A percentile compares a stretch with the other conserved stretches of the same genome.
These are phyloP conservation scores for Colletotrichum lupini DNA, from an alignment of 2,329 filamentous ascomycete species.

Conservation along the genomic window DNA sequence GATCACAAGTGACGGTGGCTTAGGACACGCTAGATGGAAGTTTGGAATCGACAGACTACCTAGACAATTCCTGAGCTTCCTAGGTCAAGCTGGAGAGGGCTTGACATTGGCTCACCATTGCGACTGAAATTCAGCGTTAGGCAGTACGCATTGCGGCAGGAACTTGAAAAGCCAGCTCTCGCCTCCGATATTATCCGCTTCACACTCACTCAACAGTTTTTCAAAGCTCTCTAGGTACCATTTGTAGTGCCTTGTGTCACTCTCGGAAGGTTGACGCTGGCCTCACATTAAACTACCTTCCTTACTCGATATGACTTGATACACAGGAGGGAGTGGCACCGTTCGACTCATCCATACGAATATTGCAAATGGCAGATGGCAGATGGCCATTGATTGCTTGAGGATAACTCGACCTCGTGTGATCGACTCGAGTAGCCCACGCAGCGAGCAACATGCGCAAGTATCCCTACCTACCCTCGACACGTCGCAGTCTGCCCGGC, in stretches of 20 bases:
- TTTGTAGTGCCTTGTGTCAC: neutral
- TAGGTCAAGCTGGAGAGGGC: neutral
- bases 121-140: neutral
- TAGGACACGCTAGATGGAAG: too few species aligned
- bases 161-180: neutral
- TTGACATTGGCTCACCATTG: neutral
- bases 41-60: neutral
- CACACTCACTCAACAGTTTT: neutral
- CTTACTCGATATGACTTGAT: neutral
- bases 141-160: neutral
- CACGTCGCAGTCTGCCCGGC: neutral
- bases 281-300: neutral
- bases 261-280: conserved; percentile 8
- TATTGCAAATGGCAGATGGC: neutral
- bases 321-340: neutral
- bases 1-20: neutral
- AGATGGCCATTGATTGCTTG: neutral
- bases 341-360: neutral
- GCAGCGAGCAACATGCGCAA: neutral
- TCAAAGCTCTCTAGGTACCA: neutral
- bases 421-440: neutral
- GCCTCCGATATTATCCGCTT: neutral
- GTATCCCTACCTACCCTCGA: neutral
- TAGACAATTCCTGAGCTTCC: neutral
- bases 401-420: neutral